phyloP scores from a whole-genome alignment of 2,329 filamentous ascomycete species.

The Mycocentrospora acerina region DNA sequence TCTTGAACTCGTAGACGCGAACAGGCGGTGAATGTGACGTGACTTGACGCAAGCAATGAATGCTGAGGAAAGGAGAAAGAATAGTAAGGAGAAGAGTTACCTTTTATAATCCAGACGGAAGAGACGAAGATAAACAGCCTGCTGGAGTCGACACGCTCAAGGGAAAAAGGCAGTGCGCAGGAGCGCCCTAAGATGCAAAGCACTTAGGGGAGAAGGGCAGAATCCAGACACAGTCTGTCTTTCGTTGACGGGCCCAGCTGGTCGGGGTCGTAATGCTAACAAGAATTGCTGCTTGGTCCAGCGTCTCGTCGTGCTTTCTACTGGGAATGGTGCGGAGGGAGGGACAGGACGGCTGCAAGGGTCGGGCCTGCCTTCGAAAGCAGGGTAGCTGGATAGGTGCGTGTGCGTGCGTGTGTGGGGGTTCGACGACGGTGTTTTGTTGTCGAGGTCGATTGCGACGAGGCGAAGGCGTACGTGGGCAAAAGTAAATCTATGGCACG shows the following conservation, averaged over 20 bases:
- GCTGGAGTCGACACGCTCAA: conserved; percentile 10
- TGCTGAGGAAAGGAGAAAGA: too few relatives aligned
- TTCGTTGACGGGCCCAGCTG: conserved; percentile 16
- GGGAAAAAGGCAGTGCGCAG: conserved; percentile 21
- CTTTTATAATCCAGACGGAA: conserved; percentile 7
- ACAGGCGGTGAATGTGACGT: conserved; percentile 1
- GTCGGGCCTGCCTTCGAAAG: conserved; percentile 28
- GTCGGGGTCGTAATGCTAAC: conserved; percentile 9
- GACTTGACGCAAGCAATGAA: too few relatives aligned
- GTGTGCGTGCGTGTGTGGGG: conserved; percentile 21
- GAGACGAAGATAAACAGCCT: conserved; percentile 27
- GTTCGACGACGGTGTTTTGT: too few relatives aligned
- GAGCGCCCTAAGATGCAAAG: conserved; percentile 9
- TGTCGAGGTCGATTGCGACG: too few relatives aligned
- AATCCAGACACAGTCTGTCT: conserved; percentile 31
- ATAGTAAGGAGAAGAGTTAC: conserved; percentile 11
- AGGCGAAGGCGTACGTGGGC: too few relatives aligned
- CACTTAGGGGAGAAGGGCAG: conserved; percentile 11
- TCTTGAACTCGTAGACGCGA: conserved; percentile 5
- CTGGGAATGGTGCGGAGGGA: conserved; percentile 15
- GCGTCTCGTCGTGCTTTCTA: conserved; percentile 17
- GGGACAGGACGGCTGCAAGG: conserved; percentile 31
- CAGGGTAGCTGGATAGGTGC: too few relatives aligned
- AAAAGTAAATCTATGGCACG: too few relatives aligned
- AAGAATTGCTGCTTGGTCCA: conserved; percentile 14